Evolutionary conservation across 1,284 basidiomycete genomes (phyloP), one percentile per base, ranked within the genome.

Genomic region (Malassezia vespertilionis): DNA sequence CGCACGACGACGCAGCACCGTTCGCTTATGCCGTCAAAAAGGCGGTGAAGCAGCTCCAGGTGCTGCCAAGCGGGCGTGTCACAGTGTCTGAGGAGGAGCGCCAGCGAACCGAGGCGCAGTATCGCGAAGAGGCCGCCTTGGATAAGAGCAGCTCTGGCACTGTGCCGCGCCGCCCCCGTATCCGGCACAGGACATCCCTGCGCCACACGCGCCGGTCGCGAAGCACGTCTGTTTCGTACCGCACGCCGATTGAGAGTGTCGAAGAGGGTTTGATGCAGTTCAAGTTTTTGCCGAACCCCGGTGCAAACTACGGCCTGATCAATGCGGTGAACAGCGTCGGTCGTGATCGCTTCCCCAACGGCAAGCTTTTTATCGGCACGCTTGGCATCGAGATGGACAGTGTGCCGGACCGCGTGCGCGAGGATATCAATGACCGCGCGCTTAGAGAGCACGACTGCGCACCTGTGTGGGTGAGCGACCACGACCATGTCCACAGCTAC

Each of bases 381-480:
- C 61, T 63, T 2, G 65, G 58, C 24, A 43, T 69, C 24, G 54
- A 61, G 8, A 51, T 51, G 48, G 36, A 50, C 28, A 66, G 65
- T 63, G 52, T 65, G 9, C 56, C 61, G 2, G 40, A 51, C 10
- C 9, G 20, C 11, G 51, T 59, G 14, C 76, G 79, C 46, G 71
- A 71, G 21, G 76, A 77, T 34, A 77, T 88, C 47, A 80, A 84
- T 56, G 62, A 72, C 34, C 74, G 78, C 30, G 78, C 86, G 75
- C 61, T 75, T 38, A 72, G 76, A 5, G 74, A 82, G 57, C 74
- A 76, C 30, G 73, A 77, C 1, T 79, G 79, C 58, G 60, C 81
- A 5, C 82, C 83, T 0, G 83, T 89, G 18, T 87, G 85, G 85
- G 81, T 89, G n/a, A 61, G 65, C 8, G 71, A 71, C 45, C 60